A percentile compares a stretch with the other conserved stretches of the same genome.
These are phyloP conservation scores for Penicillium steckii DNA, from an alignment of 495 filamentous ascomycete genomes.

Conservation along the genomic window DNA sequence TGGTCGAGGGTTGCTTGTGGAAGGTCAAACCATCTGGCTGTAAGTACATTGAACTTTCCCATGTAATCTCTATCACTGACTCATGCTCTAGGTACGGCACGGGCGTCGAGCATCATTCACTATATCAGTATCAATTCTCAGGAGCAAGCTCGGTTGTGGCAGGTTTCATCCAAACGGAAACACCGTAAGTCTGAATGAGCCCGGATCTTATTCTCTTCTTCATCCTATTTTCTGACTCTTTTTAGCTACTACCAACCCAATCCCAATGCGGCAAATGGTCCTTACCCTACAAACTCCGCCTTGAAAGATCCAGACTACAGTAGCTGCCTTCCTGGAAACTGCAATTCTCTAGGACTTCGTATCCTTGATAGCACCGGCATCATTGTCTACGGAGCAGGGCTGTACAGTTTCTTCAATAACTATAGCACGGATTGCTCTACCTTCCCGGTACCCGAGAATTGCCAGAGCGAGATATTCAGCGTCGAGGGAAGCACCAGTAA, in stretches of 20 bases:
- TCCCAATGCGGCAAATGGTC: conserved; percentile 55
- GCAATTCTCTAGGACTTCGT: conserved; percentile 65
- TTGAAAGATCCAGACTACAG: conserved; percentile 61
- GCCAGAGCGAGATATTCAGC: conserved; percentile 63
- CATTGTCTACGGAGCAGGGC: conserved; percentile 65
- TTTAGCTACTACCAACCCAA: conserved; percentile 60
- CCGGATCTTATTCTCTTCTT: not conserved
- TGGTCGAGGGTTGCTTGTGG: conserved; percentile 64
- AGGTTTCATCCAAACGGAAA: conserved; percentile 82
- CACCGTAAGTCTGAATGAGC: conserved; percentile 57
- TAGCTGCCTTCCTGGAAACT: conserved; percentile 49
- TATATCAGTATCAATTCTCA: conserved; percentile 81
- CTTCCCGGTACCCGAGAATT: conserved; percentile 45
- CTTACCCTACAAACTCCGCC: conserved; percentile 47
- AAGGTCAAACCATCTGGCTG: conserved; percentile 60
- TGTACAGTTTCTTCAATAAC: conserved; percentile 75
- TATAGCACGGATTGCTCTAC: conserved; percentile 50
- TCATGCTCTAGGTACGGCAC: conserved; percentile 56
- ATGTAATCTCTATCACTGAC: conserved; percentile 6
- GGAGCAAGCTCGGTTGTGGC: conserved; percentile 68
- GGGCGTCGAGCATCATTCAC: conserved; percentile 69
- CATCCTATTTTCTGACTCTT: not conserved
- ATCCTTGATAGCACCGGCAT: conserved; percentile 59
- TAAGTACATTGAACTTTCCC: conserved; percentile 14
- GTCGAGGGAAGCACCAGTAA: conserved; percentile 41